Base-by-base conservation (phyloP, 805 yeast genomes). In the Maudiozyma bulderi region DNA sequence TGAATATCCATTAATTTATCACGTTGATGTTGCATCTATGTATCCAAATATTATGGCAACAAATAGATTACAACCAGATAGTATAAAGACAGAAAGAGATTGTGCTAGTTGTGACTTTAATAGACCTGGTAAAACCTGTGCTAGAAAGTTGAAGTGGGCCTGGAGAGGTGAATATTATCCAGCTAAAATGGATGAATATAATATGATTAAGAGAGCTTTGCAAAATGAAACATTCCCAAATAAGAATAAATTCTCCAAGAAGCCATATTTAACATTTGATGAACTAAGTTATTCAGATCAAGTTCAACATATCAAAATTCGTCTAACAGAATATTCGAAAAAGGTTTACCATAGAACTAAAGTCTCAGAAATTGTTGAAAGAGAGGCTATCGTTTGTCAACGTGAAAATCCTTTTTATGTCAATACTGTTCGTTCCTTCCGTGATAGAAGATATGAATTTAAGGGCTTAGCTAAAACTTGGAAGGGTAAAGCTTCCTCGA, bases 11-110 rank as follows among this genome's bases (percentile, higher is more conserved):
- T 71, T 86, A 44, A 93, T 93, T 54, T 93, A 95, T 59, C 99
- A 93, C 62, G 96, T 95, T 37, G 99, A 93, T 72, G 99, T 93
- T 46, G 97, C 99, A 0, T 93, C 99, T 1, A 93, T 93, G 99
- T 93, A 93, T 62, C 99, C 99, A 6, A 93, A 93, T 62, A 93
- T 93, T 64, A 93, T 93, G 98, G 88, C 96, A 6, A 86, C 98
- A 0, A 93, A 93, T 68, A 80, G 99, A 62, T 73, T 93, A 47
- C 99, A 93, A 65, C 99, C 99, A 0, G 99, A 93, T 67, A 90
- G 98, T 3, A 91, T 93, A 88, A 90, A 93, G 56, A 72, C 84
- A 0, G 98, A 91, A 60, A 86, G 86, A 57, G 96, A 89, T 60
- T 95, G 99, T 69, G 98, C 99, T 0, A 81, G 95, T 40, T 95